These are phyloP conservation scores for Plasmodium relictum DNA, from an alignment of 169 alveolate species.

Conservation along the genomic window DNA sequence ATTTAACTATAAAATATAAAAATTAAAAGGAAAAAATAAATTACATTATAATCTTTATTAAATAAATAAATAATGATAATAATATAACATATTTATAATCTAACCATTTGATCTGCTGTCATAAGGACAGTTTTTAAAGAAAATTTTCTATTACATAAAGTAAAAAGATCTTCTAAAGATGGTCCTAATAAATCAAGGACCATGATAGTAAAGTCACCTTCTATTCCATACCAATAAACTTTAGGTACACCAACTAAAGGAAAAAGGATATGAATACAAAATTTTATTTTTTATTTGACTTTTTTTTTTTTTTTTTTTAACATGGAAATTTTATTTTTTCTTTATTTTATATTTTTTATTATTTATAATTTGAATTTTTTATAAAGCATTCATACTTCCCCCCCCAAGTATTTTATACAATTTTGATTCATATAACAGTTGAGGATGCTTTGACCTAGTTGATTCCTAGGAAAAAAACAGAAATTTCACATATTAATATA, in stretches of 20 bases:
- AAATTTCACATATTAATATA: neutral
- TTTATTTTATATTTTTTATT: constrained; percentile 13
- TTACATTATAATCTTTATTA: no score
- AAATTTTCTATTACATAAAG: constrained; percentile 95
- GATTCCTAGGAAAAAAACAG: constrained; percentile 90
- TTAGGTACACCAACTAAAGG: constrained; percentile 94
- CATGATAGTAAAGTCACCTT: constrained; percentile 98
- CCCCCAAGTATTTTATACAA: constrained; percentile 96
- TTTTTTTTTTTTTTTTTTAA: neutral
- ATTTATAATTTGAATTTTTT: neutral
- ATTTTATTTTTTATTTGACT: neutral
- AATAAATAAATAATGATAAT: no score
- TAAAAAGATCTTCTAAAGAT: constrained; percentile 97
- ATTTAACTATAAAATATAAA: constrained; percentile 83
- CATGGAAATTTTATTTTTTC: neutral
- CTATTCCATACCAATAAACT: constrained; percentile 98
- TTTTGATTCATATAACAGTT: constrained; percentile 97
- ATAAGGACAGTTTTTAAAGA: constrained; percentile 95
- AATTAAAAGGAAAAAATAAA: neutral
- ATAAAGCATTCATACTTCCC: constrained; percentile 86
- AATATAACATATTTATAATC: neutral
- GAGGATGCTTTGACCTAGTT: constrained; percentile 96
- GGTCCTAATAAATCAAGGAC: constrained; percentile 98
- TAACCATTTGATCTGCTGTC: constrained; percentile 97
- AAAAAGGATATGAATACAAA: neutral